phyloP scores from a whole-genome alignment of 805 yeast genomes.

The Candida maesae region DNA sequence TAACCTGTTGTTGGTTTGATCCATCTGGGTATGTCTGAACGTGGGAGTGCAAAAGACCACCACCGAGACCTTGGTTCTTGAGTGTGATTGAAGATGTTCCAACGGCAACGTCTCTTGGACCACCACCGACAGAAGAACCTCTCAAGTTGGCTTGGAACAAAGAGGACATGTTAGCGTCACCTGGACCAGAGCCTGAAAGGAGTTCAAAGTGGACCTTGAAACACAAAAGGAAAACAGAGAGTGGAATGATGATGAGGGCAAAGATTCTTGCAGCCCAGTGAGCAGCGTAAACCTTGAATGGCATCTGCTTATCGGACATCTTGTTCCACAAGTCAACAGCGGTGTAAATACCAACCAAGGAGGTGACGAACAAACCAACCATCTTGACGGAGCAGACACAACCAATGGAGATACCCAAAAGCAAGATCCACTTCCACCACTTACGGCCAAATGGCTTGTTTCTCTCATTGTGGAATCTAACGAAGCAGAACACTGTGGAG shows the following conservation, averaged over 20 bases:
- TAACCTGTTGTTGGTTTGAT: conserved; percentile 71
- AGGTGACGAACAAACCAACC: conserved; percentile 92
- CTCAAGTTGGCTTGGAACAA: conserved; percentile 74
- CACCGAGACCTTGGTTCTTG: conserved; percentile 68
- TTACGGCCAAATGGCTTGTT: conserved; percentile 55
- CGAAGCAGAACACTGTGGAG: conserved; percentile 70
- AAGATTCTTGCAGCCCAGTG: conserved; percentile 69
- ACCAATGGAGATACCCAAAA: conserved; percentile 85
- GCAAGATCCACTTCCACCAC: conserved; percentile 93
- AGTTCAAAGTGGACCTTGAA: conserved; percentile 77
- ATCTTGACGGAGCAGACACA: conserved; percentile 90
- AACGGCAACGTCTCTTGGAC: conserved; percentile 63
- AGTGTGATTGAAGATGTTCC: conserved; percentile 47
- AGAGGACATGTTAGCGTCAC: conserved; percentile 75
- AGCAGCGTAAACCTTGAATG: conserved; percentile 44
- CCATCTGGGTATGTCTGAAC: conserved; percentile 71
- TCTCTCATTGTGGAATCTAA: conserved; percentile 61
- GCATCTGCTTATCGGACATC: conserved; percentile 63
- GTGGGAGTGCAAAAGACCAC: conserved; percentile 75
- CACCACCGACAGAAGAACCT: conserved; percentile 59
- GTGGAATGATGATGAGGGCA: conserved; percentile 63
- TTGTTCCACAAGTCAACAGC: conserved; percentile 81
- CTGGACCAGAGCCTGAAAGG: conserved; percentile 73
- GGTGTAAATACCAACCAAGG: conserved; percentile 87
- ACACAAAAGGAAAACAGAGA: conserved; percentile 54